A percentile compares a stretch with the other conserved stretches of the same genome.
These are phyloP conservation scores for Tylopilus sp. DNA, from an alignment of 768 basidiomycete genomes.

Conservation along the genomic window DNA sequence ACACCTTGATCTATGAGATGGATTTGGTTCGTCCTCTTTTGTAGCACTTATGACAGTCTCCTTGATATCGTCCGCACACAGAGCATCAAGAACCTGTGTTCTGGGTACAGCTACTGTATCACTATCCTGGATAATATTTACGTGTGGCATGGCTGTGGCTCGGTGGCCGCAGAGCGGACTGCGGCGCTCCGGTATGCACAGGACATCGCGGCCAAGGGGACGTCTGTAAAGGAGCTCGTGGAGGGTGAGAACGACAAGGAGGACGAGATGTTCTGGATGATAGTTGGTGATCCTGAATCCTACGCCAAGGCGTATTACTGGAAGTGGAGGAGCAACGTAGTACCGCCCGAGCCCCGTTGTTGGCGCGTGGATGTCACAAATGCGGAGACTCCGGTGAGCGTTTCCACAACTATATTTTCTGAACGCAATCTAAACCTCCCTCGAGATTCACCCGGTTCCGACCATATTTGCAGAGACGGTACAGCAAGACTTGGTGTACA, in stretches of 20 bases:
- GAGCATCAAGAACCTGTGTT: conserved; percentile 69
- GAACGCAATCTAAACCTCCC: neutral
- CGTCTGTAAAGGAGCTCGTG: conserved; percentile 48
- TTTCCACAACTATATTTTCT: neutral
- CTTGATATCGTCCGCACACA: conserved; percentile 23
- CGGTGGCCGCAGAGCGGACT: conserved; percentile 51
- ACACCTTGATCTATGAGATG: conserved; percentile 65
- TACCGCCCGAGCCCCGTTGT: conserved; percentile 44
- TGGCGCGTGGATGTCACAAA: conserved; percentile 54
- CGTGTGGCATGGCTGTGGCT: conserved; percentile 80
- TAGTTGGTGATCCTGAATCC: conserved; percentile 63
- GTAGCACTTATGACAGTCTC: neutral
- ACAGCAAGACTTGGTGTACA: conserved; percentile 49
- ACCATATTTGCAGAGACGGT: conserved; percentile 39
- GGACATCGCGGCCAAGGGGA: conserved; percentile 38
- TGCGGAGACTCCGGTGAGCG: conserved; percentile 39
- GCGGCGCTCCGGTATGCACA: conserved; percentile 63
- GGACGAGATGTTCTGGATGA: conserved; percentile 86
- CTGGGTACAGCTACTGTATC: conserved; percentile 80
- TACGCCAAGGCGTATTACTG: conserved; percentile 83
- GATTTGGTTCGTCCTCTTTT: conserved; percentile 49
- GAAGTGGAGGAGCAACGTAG: conserved; percentile 58
- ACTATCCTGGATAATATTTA: conserved; percentile 68
- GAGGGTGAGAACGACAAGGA: conserved; percentile 61
- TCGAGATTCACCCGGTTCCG: conserved; percentile 46